Percentiles rank a stretch among this genome's conserved stretches.
Conservation (phyloP, 2,329 filamentous ascomycete genomes). For the Hypoxylon sp. region DNA sequence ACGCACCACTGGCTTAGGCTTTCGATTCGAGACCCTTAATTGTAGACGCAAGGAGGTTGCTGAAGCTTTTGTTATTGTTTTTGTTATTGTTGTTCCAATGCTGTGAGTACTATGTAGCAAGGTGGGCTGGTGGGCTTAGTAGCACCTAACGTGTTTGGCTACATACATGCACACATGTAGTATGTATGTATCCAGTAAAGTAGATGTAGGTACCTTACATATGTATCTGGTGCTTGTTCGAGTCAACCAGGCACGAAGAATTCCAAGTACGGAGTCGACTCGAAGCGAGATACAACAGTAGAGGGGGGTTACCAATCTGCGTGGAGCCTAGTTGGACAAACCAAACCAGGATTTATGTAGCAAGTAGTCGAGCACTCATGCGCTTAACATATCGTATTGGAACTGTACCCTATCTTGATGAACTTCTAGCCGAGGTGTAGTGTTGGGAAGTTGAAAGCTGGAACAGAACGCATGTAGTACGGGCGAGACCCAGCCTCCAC, state of each 20-base stretch:
- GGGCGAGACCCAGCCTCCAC: conserved; percentile 31
- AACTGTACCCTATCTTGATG: conserved; percentile 17
- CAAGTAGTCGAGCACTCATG: conserved; percentile 15
- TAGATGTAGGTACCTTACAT: no score
- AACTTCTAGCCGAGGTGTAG: conserved; percentile 14
- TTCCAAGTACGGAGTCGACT: conserved; percentile 14
- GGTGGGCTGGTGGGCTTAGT: not conserved
- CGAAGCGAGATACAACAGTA: conserved; percentile 2
- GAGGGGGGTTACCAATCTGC: conserved; percentile 12
- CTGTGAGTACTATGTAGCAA: not conserved
- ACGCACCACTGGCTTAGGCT: conserved; percentile 35
- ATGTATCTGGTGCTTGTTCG: not conserved
- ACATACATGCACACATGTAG: not conserved
- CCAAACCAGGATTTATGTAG: not conserved
- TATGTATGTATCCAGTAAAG: no score
- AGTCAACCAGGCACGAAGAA: not conserved
- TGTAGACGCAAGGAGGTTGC: not conserved
- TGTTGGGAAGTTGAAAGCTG: conserved; percentile 9
- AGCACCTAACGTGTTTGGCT: not conserved
- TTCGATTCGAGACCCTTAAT: conserved; percentile 22
- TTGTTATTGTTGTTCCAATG: conserved; percentile 3
- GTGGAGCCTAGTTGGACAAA: conserved; percentile 13
- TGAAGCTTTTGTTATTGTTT: not conserved
- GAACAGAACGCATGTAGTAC: conserved; percentile 33
- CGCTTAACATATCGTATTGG: conserved; percentile 11